Base-by-base conservation (phyloP, 2,329 filamentous ascomycete species). In the Microsporum ferrugineum region DNA sequence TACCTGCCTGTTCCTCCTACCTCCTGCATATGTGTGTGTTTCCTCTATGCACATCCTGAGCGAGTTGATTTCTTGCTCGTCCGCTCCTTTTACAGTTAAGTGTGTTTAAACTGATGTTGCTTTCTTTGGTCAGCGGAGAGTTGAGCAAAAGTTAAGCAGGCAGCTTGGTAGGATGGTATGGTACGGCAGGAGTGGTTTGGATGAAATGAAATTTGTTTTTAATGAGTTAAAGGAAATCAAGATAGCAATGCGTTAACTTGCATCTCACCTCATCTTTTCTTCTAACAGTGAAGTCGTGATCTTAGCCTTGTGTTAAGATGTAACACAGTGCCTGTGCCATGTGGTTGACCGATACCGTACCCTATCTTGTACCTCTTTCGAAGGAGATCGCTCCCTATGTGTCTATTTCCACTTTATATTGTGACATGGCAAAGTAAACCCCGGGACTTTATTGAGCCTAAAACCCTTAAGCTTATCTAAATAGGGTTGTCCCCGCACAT, bases 61-160 rank as follows among this genome's bases (percentile, higher is more conserved):
- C 49, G 49, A 55, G 49, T 55, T 55, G 49, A 55, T 55, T 2
- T 55, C 49, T 55, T 55, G 49, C 49, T 55, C 31, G 49, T 55
- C 29, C 49, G 41, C 31, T 62, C 55, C 3, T 55, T 41, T 27
- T 39, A 17, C 86, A 88, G 83, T 83, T 87, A 85, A 5, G 70
- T 84, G n/a, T 43, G 39, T 43, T 43, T 43, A n/a, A 43, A n/a
- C 39, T 43, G 39, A n/a, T 43, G 4, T 87, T 36, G 33, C 49
- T 55, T 55, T 55, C 31, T 55, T 55, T 55, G 34, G 49, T 55
- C 49, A 23, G 31, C 33, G 14, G 49, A 23, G n/a, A 17, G 33
- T 55, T 34, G 49, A 55, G 12, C 49, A 34, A 55, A 55, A 36
- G 49, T 10, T 55, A 55, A 36, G 49, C 33, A 23, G 49, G 49